phyloP scores from a whole-genome alignment of 1,139 yeast genomes.

The Groenewaldozyma auringiensis region DNA sequence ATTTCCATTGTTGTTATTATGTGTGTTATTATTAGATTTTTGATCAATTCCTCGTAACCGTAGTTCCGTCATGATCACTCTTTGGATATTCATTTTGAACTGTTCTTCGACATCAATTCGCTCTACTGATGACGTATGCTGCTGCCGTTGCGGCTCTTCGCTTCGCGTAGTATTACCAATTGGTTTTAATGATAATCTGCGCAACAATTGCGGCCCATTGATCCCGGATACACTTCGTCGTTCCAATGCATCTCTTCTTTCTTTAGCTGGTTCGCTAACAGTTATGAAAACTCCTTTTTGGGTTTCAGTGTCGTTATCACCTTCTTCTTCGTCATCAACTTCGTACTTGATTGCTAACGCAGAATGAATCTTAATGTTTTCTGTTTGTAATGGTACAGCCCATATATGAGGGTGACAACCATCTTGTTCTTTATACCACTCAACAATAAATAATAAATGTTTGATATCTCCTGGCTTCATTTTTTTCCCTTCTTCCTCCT shows the following conservation, averaged over 20 bases:
- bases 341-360: not conserved
- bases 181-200: not conserved
- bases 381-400: not conserved
- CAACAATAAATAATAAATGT: not conserved
- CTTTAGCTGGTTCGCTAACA: not conserved
- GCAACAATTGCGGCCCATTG: not conserved
- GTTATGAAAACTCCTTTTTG: not conserved
- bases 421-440: not conserved
- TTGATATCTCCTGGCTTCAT: not conserved
- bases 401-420: not conserved
- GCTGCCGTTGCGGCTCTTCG: too few relatives aligned
- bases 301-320: not conserved
- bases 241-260: conserved; percentile 2
- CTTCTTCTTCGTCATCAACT: not conserved
- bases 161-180: not conserved
- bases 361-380: not conserved
- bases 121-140: not conserved
- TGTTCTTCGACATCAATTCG: not conserved
- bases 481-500: not conserved
- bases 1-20: conserved; percentile 21
- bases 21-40: conserved; percentile 16
- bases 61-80: conserved; percentile 27
- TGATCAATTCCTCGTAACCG: conserved; percentile 27
- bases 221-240: not conserved
- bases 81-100: not conserved